phyloP scores from a whole-genome alignment of 495 filamentous ascomycete genomes.

The Polyplosphaeria fusca region DNA sequence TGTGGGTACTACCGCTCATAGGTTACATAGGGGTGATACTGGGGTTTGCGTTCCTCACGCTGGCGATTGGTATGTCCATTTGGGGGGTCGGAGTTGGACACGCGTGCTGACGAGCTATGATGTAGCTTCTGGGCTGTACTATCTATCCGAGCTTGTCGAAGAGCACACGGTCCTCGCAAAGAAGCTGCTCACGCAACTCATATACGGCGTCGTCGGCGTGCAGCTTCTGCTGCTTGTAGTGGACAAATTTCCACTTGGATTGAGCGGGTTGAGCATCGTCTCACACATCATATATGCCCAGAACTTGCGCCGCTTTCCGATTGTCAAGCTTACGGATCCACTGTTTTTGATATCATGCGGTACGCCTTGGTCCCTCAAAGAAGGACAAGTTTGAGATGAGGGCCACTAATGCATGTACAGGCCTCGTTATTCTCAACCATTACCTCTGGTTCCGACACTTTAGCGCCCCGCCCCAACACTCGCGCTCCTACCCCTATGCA shows the following conservation, averaged over 20 bases:
- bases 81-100: too few species aligned
- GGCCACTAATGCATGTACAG: slow-evolving; percentile 37
- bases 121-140: slow-evolving; percentile 91
- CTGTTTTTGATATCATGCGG: slow-evolving; percentile 82
- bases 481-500: slow-evolving; percentile 44
- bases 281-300: slow-evolving; percentile 86
- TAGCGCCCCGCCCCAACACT: slow-evolving; percentile 48
- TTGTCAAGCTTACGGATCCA: slow-evolving; percentile 84
- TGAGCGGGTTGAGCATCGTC: slow-evolving; percentile 70
- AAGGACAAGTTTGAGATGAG: too few species aligned
- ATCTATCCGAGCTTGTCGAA: slow-evolving; percentile 95
- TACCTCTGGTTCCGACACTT: slow-evolving; percentile 97
- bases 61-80: slow-evolving; percentile 72
- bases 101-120: neutral
- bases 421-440: slow-evolving; percentile 86
- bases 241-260: slow-evolving; percentile 75
- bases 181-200: slow-evolving; percentile 74
- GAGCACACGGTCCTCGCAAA: slow-evolving; percentile 93
- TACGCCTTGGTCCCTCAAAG: slow-evolving; percentile 41
- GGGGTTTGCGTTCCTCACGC: slow-evolving; percentile 88
- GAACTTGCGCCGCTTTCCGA: slow-evolving; percentile 82
- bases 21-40: slow-evolving; percentile 85
- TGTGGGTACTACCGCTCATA: slow-evolving; percentile 90
- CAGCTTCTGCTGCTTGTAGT: slow-evolving; percentile 73
- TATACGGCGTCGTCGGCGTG: slow-evolving; percentile 75